These are phyloP conservation scores for Chaetomium cochliodes DNA, from an alignment of 495 filamentous ascomycete genomes.

Conservation along the genomic window DNA sequence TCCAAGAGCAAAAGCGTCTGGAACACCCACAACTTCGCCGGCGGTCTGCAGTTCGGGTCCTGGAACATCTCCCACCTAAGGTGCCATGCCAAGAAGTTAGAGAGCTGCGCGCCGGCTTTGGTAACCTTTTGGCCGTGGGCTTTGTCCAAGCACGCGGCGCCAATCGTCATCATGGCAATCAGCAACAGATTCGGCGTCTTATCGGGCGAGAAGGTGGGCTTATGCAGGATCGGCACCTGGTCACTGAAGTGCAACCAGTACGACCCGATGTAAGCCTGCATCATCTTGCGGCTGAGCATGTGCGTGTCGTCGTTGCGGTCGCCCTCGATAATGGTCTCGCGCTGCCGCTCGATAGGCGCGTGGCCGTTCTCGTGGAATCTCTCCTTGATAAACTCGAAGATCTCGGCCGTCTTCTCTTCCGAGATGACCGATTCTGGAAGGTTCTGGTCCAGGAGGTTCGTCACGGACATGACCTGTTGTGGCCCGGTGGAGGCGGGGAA, in stretches of 20 bases:
- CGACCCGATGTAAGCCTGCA: conserved; percentile 90
- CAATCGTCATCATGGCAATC: conserved; percentile 92
- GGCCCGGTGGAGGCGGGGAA: conserved; percentile 53
- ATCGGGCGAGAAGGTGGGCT: conserved; percentile 88
- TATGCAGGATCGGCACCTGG: conserved; percentile 91
- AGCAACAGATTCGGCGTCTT: conserved; percentile 79
- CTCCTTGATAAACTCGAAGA: conserved; percentile 81
- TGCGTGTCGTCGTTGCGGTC: conserved; percentile 69
- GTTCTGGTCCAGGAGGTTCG: conserved; percentile 80
- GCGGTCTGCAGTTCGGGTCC: conserved; percentile 85
- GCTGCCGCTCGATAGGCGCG: conserved; percentile 69
- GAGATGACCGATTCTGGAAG: conserved; percentile 78
- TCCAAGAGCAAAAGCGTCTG: conserved; percentile 88
- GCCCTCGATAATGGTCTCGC: conserved; percentile 74
- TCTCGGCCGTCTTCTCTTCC: conserved; percentile 78
- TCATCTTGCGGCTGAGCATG: conserved; percentile 85
- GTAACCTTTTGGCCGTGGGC: conserved; percentile 70
- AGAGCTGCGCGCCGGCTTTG: conserved; percentile 70
- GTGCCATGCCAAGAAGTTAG: conserved; percentile 87
- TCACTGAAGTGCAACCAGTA: conserved; percentile 96
- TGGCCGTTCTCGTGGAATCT: conserved; percentile 80
- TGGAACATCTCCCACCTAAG: conserved; percentile 90
- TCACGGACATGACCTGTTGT: conserved; percentile 85
- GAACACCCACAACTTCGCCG: conserved; percentile 97
- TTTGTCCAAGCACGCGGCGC: conserved; percentile 83